Base-by-base conservation (phyloP, 2,329 filamentous ascomycete species). In the Bipolaris victoriae region DNA sequence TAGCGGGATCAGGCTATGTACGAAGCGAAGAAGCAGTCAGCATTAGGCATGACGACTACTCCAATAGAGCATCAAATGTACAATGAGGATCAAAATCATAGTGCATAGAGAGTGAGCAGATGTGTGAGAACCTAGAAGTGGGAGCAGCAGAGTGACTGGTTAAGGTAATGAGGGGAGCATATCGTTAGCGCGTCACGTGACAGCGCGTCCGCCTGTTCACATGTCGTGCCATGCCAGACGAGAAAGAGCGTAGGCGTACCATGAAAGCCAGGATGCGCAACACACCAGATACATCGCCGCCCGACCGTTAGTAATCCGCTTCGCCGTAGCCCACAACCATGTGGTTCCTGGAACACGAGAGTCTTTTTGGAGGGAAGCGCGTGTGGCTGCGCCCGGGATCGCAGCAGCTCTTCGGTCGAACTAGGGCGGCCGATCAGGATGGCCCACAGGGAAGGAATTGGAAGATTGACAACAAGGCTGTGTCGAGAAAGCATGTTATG, bases 371-470 rank as follows among this genome's bases (percentile, higher is more conserved):
- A 55, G 81, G 82, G 59, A 90, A 87, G 76, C 87, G 86, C 68
- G 81, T 93, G 65, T 97, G 93, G 93, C 83, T 97, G 60, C 87
- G 89, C 56, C 93, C 93, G 1, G 93, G 92, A 49, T 91, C 92
- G 73, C 87, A 86, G 67, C 94, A 95, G 75, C 83, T 97, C 18
- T 91, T 97, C 73, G 94, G 94, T 54, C 87, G 94, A 62, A 92
- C 90, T 36, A 84, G 84, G 62, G 83, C 90, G 69, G 82, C 87
- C 86, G 69, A 71, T 20, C 63, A 69, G 41, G 65, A 70, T 22
- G 41, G 37, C 66, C 82, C 72, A 26, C 70, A 71, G 20, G 55
- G 54, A 31, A 74, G 70, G 48, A 71, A 67, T n/a, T 71, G 68
- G 62, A 87, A 85, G 22, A 90, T 97, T 64, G 85, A 88, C 5